Evolutionary conservation across 257 asterid species (phyloP).

Genomic region (Solanum dulcamara): DNA sequence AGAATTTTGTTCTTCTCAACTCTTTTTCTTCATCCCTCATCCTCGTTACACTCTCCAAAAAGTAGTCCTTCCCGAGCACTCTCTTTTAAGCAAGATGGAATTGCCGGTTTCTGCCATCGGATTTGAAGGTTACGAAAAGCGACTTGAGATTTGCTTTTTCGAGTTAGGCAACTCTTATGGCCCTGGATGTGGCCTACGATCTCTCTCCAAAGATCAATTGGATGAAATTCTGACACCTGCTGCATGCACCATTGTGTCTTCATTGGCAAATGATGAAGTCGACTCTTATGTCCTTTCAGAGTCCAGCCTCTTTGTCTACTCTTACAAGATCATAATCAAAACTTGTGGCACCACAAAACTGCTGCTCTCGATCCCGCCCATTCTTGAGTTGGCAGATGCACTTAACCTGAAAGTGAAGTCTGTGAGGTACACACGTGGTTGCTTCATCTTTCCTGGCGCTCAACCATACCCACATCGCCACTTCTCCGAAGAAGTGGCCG

Average conservation of each 20-base stretch:
- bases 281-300: constrained; percentile 81
- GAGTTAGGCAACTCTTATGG: constrained; percentile 38
- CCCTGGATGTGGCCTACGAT: constrained; percentile 41
- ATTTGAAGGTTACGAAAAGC: constrained; percentile 78
- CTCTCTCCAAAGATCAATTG: constrained; percentile 50
- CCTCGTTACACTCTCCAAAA: constrained; percentile 13
- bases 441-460: constrained; percentile 68
- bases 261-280: constrained; percentile 47
- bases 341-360: constrained; percentile 87
- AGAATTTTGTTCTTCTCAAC: neutral
- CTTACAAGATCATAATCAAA: constrained; percentile 60
- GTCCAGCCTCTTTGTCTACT: constrained; percentile 77
- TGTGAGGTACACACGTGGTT: constrained; percentile 69
- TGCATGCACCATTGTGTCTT: constrained; percentile 73
- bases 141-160: constrained; percentile 61
- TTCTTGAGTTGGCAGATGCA: constrained; percentile 34
- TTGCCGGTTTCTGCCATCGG: constrained; percentile 57
- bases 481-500: constrained; percentile 61
- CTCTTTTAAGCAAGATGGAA: constrained; percentile 31
- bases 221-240: constrained; percentile 65
- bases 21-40: constrained; percentile 17
- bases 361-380: constrained; percentile 63
- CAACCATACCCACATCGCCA: constrained; percentile 71
- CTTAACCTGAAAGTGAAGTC: constrained; percentile 43
- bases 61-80: neutral